Evolutionary conservation across 768 basidiomycete species (phyloP), one percentile per base, ranked within the genome.

Genomic region (Leccinum subtestaceum): DNA sequence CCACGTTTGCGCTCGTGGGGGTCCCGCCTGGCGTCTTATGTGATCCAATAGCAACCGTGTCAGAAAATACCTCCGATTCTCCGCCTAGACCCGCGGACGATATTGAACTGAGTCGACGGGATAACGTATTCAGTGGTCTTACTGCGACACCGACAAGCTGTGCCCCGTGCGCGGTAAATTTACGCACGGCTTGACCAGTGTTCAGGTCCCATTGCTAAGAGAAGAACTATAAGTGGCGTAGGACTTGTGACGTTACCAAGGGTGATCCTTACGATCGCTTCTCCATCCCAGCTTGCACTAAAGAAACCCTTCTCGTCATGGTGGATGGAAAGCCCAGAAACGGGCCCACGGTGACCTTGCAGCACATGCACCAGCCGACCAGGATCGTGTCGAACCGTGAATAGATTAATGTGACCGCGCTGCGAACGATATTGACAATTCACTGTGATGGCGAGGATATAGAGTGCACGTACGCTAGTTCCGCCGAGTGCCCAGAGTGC

Each of bases 121-220:
- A 77, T 47, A 70, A 71, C 7, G 80, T 74, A 55, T 67, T 71
- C 53, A 80, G 70, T 3, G 95, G 95, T 60, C 91, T 83, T 25
- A 95, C 81, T 23, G 89, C 86, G 43, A 98, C 77, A 7, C 86
- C 84, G 3, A 93, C 85, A 13, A 98, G 81, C 70, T 97, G 95
- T 3, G 93, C 85, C 25, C 88, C 85, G 66, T 97, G 93, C 1
- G 88, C 82, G 1, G 82, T 85, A 71, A 91, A 98, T 50, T 80
- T 85, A 52, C 94, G 84, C 12, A 87, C 82, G 43, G 77, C 77
- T 60, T 91, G 82, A 7, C 97, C 96, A 0, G 89, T 95, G 69
- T 99, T 92, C 38, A 99, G 82, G 75, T 98, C 96, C 96, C 97
- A 98, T 85, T 98, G 92, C 96, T 98, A 65, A 52, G 5, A 57